Evolutionary conservation across 2,329 filamentous ascomycete genomes (phyloP), one percentile per base, ranked within the genome.

Genomic region (Stagonosporopsis cucurbitacearum): DNA sequence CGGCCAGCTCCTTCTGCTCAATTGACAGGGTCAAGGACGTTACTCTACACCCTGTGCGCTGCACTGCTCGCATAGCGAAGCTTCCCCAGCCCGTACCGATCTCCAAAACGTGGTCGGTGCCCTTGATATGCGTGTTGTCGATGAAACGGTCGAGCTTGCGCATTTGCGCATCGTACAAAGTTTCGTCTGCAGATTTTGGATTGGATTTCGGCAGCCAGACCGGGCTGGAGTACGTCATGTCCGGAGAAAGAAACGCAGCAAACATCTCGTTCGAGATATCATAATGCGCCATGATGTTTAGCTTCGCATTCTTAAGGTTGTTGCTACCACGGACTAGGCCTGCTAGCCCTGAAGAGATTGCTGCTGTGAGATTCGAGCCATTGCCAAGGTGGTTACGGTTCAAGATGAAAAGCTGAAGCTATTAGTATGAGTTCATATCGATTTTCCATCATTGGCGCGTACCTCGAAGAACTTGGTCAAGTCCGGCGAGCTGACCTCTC

Each of bases 201-300:
- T 79, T 76, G 11, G 76, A 76, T 32, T 71, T 75, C 0, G 75
- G 77, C 40, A 80, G 77, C 87, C 88, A 89, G 45, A 90, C 86
- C 2, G 88, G 84, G 68, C 88, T 90, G 0, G 87, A 90, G 65
- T 90, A 91, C 4, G 88, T 90, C 88, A 91, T 91, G 67, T 91
- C 88, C n/a, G 84, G 80, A 0, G 87, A 89, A 25, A 91, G 78
- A 62, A 91, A 91, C 0, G 88, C 86, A 6, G 87, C 86, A 65
- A 91, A 91, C 86, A 91, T 89, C 54, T 87, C 86, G 67, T 91
- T 91, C 61, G 85, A 87, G 59, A 91, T 89, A 65, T 92, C 88
- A 70, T 92, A 92, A 62, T 92, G 89, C 4, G 88, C 87, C 2
- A 83, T 83, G 48, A 89, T 86, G 68, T 92, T 90, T 39, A 89